Evolutionary conservation across 2,329 filamentous ascomycete genomes (phyloP), one percentile per base, ranked within the genome.

Genomic region (Pyrenochaeta sp.): DNA sequence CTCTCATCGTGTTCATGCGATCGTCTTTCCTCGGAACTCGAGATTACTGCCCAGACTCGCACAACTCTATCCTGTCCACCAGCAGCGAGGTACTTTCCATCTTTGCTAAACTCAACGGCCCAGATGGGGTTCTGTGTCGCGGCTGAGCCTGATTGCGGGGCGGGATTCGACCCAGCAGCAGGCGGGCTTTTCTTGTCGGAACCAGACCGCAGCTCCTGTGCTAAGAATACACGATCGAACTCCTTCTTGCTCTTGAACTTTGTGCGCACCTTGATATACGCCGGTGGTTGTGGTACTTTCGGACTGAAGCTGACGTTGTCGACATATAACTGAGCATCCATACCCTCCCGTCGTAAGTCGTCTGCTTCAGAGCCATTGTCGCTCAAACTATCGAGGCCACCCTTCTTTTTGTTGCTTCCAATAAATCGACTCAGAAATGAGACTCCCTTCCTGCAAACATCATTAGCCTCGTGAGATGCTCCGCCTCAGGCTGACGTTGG

Each of bases 351-450:
- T 54, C 90, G 83, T 32, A 39, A 82, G 53, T 82, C 81, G 36
- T 85, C 86, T 32, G 84, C 70, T 60, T 92, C 89, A 1, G 88
- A 90, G 60, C 83, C 86, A 72, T 87, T 84, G 55, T 85, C 83
- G 36, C 78, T 77, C 29, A 63, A 55, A 39, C 71, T 74, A 40
- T 74, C 74, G 43, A 71, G 68, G 19, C 80, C 75, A 11, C 63
- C 83, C 66, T 88, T 90, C 72, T 88, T 95, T 75, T 90, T 91
- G 48, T 80, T 81, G 46, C 78, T 80, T 23, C 85, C 83, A 61
- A 89, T 88, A 70, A 97, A 85, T 41, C 91, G 88, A 70, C 90
- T 95, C 19, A 99, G 82, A 67, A 99, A 96, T 10, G 91, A 96
- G 13, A 88, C 84, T 19, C 89, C 87, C 75, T 96, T 96, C 72